These are phyloP conservation scores for Tylopilus rubrobrunneus DNA, from an alignment of 768 basidiomycete species.

Conservation along the genomic window DNA sequence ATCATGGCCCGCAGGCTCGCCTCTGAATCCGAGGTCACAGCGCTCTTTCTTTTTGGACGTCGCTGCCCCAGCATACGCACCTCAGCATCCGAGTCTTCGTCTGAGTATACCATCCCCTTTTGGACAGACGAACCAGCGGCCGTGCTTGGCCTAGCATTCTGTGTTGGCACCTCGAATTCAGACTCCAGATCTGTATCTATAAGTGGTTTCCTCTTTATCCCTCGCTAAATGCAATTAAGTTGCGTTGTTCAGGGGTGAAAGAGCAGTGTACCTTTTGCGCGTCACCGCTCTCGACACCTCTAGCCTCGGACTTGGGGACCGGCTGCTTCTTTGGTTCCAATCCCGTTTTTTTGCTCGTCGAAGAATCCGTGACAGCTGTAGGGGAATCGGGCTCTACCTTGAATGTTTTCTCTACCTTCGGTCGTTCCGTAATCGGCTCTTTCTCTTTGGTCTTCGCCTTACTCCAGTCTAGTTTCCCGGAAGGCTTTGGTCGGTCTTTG, in stretches of 20 bases:
- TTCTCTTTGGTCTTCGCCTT: slow-evolving; percentile 48
- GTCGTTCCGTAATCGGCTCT: slow-evolving; percentile 4
- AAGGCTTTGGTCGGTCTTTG: slow-evolving; percentile 30
- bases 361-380: not conserved
- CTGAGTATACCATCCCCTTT: slow-evolving; percentile 52
- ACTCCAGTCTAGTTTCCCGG: slow-evolving; percentile 62
- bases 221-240: slow-evolving; percentile 31
- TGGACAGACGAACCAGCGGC: slow-evolving; percentile 30
- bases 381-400: slow-evolving; percentile 10
- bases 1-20: slow-evolving; percentile 56
- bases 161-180: slow-evolving; percentile 11
- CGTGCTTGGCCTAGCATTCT: slow-evolving; percentile 9
- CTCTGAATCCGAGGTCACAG: slow-evolving; percentile 41
- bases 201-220: slow-evolving; percentile 43
- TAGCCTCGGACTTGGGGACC: not conserved
- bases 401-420: slow-evolving; percentile 15
- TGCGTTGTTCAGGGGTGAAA: not conserved
- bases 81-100: slow-evolving; percentile 49
- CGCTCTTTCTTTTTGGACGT: slow-evolving; percentile 32
- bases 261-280: slow-evolving; percentile 2
- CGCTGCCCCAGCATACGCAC: slow-evolving; percentile 20
- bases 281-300: not conserved
- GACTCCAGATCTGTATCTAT: slow-evolving; percentile 24
- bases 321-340: not conserved
- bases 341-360: not conserved